Percentiles rank a stretch among this genome's conserved stretches.
These are phyloP conservation scores for Microbotryomycetes sp. DNA, from an alignment of 1,284 basidiomycete species.

Conservation along the genomic window DNA sequence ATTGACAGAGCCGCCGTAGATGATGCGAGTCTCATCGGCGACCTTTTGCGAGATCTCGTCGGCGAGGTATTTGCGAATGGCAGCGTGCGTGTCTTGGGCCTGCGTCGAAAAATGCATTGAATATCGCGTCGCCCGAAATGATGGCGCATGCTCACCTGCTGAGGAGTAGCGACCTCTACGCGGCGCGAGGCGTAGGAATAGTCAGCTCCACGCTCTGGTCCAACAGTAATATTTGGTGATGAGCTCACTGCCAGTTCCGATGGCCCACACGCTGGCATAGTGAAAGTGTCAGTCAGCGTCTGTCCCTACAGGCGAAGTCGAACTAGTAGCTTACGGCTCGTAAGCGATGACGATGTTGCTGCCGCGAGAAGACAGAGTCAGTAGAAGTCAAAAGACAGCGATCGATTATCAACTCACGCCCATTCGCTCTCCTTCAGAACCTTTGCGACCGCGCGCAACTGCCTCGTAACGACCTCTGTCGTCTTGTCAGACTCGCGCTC, in stretches of 20 bases:
- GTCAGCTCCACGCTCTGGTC: not conserved
- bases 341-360: conserved; percentile 89
- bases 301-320: conserved; percentile 54
- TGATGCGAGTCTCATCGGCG: conserved; percentile 73
- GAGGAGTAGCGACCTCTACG: conserved; percentile 83
- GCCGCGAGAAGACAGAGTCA: conserved; percentile 1
- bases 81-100: conserved; percentile 86
- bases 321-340: conserved; percentile 35
- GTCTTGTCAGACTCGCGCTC: conserved; percentile 80
- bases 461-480: conserved; percentile 67
- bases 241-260: conserved; percentile 46
- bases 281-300: not conserved
- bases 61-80: conserved; percentile 70
- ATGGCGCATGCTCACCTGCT: conserved; percentile 52
- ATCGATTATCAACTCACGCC: conserved; percentile 52
- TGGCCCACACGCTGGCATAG: conserved; percentile 72
- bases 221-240: not conserved
- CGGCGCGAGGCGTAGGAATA: conserved; percentile 48
- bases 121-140: too few relatives aligned
- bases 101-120: conserved; percentile 33
- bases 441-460: conserved; percentile 68
- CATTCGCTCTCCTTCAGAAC: conserved; percentile 63
- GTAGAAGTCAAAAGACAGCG: not conserved
- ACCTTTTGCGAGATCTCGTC: conserved; percentile 60
- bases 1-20: conserved; percentile 93